A percentile compares a stretch with the other conserved stretches of the same genome.
Evolutionary conservation across 2,329 filamentous ascomycete species (phyloP).

Genomic region (Clonostachys rhizophaga): DNA sequence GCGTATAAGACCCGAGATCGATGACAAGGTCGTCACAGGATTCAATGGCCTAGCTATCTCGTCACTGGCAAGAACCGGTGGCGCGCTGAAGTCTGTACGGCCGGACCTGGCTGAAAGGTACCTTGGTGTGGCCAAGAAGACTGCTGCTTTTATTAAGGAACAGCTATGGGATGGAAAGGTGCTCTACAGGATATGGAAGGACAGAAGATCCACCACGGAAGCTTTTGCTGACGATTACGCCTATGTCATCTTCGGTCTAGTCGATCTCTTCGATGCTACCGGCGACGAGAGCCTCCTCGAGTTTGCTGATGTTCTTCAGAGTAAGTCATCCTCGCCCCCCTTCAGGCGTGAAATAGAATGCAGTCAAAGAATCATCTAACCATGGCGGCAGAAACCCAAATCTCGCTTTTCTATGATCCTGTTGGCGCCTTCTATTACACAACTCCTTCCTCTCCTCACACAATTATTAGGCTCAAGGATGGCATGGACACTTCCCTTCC

Average conservation of each 20-base stretch:
- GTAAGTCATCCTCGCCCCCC: slow-evolving; percentile 31
- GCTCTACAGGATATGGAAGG: slow-evolving; percentile 71
- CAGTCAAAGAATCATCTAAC: not conserved
- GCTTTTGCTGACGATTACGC: slow-evolving; percentile 95
- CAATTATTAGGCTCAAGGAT: slow-evolving; percentile 85
- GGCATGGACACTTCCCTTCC: slow-evolving; percentile 93
- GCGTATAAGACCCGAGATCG: slow-evolving; percentile 71
- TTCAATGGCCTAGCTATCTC: slow-evolving; percentile 90
- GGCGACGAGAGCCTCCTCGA: slow-evolving; percentile 70
- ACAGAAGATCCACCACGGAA: slow-evolving; percentile 51
- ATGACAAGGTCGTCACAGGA: slow-evolving; percentile 82
- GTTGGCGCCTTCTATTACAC: slow-evolving; percentile 74
- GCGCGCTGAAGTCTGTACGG: slow-evolving; percentile 59
- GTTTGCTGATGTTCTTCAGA: slow-evolving; percentile 79
- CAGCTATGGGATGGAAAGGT: slow-evolving; percentile 68
- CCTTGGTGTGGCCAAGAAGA: slow-evolving; percentile 59
- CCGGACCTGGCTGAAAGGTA: slow-evolving; percentile 55
- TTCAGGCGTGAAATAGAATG: not conserved
- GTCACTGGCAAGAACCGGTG: slow-evolving; percentile 71
- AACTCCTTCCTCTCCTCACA: slow-evolving; percentile 54
- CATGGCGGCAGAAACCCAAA: slow-evolving; percentile 58
- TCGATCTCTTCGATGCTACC: slow-evolving; percentile 81
- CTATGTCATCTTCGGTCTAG: slow-evolving; percentile 75
- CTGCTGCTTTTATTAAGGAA: slow-evolving; percentile 66
- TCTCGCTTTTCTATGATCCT: slow-evolving; percentile 71